Conservation (phyloP, 2,329 filamentous ascomycete genomes). For the Pseudogymnoascus sp. region DNA sequence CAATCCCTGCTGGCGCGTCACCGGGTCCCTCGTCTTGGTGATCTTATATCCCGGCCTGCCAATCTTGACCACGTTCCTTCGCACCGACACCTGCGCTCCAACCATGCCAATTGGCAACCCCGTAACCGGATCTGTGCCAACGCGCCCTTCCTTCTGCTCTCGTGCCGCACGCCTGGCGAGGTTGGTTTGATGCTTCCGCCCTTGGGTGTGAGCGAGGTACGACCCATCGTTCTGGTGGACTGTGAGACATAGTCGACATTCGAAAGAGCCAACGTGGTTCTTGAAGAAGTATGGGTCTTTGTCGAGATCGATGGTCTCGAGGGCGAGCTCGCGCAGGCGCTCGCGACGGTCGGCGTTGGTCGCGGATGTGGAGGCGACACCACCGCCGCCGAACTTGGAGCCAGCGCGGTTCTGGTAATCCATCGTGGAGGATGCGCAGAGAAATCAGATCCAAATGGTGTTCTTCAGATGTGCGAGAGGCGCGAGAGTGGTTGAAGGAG, state of each 20-base stretch:
- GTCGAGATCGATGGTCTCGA: constrained; percentile 98
- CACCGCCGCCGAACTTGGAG: constrained; percentile 96
- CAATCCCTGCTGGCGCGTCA: constrained; percentile 80
- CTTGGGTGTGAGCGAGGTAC: constrained; percentile 97
- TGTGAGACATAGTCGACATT: constrained; percentile 92
- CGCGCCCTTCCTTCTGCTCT: constrained; percentile 82
- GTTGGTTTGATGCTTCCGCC: constrained; percentile 98
- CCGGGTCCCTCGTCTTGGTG: constrained; percentile 85
- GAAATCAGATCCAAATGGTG: not conserved
- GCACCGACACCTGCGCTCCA: constrained; percentile 55
- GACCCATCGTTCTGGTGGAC: constrained; percentile 99
- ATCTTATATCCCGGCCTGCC: constrained; percentile 96
- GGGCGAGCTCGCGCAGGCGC: constrained; percentile 92
- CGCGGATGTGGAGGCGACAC: constrained; percentile 86
- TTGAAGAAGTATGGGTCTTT: constrained; percentile 99
- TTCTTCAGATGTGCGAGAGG: not conserved
- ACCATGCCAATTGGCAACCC: constrained; percentile 69
- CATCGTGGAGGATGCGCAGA: constrained; percentile 37
- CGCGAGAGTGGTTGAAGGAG: not conserved
- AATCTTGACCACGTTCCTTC: constrained; percentile 86
- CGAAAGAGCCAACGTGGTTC: constrained; percentile 96
- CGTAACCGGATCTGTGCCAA: constrained; percentile 57
- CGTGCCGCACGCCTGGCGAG: constrained; percentile 91
- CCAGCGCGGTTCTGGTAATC: constrained; percentile 87
- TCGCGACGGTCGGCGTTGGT: constrained; percentile 97